Base-by-base conservation (phyloP, 371 early-diverging fungal species). In the Mucor racemosus region DNA sequence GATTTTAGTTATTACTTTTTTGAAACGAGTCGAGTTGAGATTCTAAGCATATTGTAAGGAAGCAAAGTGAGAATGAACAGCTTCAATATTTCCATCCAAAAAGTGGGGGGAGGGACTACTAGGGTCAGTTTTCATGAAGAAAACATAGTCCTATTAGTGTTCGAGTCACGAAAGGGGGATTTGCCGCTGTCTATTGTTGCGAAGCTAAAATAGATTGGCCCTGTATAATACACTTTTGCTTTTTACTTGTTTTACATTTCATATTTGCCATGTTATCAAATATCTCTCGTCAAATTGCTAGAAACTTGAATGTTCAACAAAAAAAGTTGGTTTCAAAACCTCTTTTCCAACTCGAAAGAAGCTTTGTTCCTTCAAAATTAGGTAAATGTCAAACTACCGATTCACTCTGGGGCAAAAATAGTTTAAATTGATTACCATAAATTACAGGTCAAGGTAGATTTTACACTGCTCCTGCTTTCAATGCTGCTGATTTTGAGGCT, bases 401-500 rank as follows among this genome's bases (percentile, higher is more conserved):
- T 6, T 4, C 5, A 50, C 21, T 50, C 26, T 10, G 50, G 50
- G 50, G 19, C 8, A 10, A 19, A 26, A 26, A 26, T 26, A 26
- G 26, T 26, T 26, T 34, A 10, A 38, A 64, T 64, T 21, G 33
- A 21, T 48, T 0, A 42, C 0, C 4, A 15, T 14, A 48, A 21
- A 44, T 17, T 11, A 17, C 54, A 72, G 72, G 48, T 38, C 68
- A 64, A 34, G 55, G 42, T 46, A 68, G 72, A 64, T 71, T 71
- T 48, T 67, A 64, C 8, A 67, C 64, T 64, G 61, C 39, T 9
- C 48, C 44, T 15, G 53, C 53, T 21, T 41, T 60, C 34, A 67
- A 64, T 31, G 55, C 68, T 36, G 65, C 81, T 48, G 80, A 90
- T 72, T 86, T 89, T 66, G 88, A 89, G 41, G 75, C 87, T 21